Percentiles rank a stretch among this genome's conserved stretches.
phyloP scores from a whole-genome alignment of 2,329 filamentous ascomycete species.

The Ophiostoma montium region DNA sequence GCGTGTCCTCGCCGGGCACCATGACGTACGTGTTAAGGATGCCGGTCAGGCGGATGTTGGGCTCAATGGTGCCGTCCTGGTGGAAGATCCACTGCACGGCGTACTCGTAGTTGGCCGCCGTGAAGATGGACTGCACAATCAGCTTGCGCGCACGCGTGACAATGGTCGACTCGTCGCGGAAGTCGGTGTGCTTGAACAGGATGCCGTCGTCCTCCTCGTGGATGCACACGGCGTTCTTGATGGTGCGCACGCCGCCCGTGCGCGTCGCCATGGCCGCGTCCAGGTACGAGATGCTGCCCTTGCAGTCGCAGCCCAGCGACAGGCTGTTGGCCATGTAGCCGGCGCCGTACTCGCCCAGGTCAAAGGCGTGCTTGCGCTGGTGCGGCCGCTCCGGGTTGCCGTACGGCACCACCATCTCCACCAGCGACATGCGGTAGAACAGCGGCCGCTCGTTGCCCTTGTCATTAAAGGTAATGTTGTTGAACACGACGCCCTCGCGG shows the following conservation, averaged over 20 bases:
- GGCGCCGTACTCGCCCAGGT: conserved; percentile 59
- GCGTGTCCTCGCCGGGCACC: conserved; percentile 63
- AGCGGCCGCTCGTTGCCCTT: conserved; percentile 62
- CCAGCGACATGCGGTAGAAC: conserved; percentile 79
- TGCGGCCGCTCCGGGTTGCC: conserved; percentile 70
- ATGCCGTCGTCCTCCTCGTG: conserved; percentile 89
- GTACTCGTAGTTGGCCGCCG: conserved; percentile 93
- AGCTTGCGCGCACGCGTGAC: conserved; percentile 78
- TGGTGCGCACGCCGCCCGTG: conserved; percentile 56
- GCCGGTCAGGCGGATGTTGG: conserved; percentile 81
- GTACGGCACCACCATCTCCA: conserved; percentile 90
- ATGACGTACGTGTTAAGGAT: conserved; percentile 87
- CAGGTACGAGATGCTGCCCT: conserved; percentile 82
- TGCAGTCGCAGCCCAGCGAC: conserved; percentile 69
- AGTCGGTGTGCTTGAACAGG: conserved; percentile 87
- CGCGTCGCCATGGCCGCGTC: conserved; percentile 74
- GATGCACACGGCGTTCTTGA: conserved; percentile 90
- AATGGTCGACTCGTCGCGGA: conserved; percentile 74
- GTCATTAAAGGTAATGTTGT: conserved; percentile 82
- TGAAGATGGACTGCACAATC: conserved; percentile 83
- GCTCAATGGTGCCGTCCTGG: conserved; percentile 82
- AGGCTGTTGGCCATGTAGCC: conserved; percentile 76
- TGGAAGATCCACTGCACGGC: conserved; percentile 22
- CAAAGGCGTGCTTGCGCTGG: conserved; percentile 69
- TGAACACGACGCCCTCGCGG: conserved; percentile 78